These are phyloP conservation scores for Zea luxurians DNA, from an alignment of 176 grass and related monocot species.

Conservation along the genomic window DNA sequence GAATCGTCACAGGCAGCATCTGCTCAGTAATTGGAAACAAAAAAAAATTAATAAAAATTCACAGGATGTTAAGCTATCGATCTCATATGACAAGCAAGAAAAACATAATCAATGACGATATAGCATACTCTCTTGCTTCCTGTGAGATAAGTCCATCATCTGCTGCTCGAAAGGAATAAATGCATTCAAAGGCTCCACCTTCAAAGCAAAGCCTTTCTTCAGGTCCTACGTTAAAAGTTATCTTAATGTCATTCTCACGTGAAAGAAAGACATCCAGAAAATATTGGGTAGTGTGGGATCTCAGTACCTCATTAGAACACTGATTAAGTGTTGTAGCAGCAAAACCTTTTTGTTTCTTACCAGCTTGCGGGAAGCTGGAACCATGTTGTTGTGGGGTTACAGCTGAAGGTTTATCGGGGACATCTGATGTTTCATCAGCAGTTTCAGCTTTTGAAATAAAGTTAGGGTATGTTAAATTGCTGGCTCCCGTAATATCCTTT, in stretches of 20 bases:
- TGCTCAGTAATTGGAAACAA: conserved; percentile 23
- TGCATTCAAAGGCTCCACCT: conserved; percentile 45
- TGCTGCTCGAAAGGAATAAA: conserved; percentile 40
- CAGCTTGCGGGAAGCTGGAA: conserved; percentile 20
- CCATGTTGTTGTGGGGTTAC: conserved; percentile 16
- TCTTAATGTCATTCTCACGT: conserved; percentile 4
- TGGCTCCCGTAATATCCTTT: conserved; percentile 11
- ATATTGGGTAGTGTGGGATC: conserved; percentile 7
- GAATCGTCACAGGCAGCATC: conserved; percentile 39
- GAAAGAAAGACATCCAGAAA: conserved; percentile 16
- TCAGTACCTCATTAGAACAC: conserved; percentile 36
- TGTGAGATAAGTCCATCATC: conserved; percentile 40
- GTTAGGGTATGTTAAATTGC: conserved; percentile 39
- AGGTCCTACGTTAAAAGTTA: conserved; percentile 39
- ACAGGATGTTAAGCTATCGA: conserved; percentile 7
- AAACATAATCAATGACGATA: conserved; percentile 22
- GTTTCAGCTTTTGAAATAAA: conserved; percentile 41
- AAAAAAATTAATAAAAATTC: background rate
- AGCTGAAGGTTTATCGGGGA: conserved; percentile 18
- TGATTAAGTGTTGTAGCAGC: conserved; percentile 17
- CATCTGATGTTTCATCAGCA: conserved; percentile 17
- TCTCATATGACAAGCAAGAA: conserved; percentile 8
- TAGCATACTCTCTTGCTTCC: conserved; percentile 44
- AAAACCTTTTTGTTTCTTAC: conserved; percentile 17
- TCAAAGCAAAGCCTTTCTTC: conserved; percentile 49